Evolutionary conservation across 2,329 filamentous ascomycete species (phyloP).

Genomic region (Aspergillus novoparasiticus): DNA sequence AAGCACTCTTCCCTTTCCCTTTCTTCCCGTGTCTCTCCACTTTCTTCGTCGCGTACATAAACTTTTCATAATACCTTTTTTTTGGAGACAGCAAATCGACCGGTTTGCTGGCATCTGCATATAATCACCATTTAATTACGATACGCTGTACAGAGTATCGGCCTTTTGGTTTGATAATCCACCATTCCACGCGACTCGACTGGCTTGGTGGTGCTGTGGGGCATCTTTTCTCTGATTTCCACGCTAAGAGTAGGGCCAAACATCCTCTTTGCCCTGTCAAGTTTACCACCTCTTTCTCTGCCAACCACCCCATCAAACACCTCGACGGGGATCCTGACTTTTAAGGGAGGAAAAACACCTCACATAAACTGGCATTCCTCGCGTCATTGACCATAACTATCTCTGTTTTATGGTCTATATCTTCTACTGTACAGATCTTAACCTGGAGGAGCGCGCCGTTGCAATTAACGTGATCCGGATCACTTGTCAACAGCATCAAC

Average conservation of each 20-base stretch:
- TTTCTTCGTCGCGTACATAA: constrained; percentile 1
- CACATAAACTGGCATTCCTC: constrained; percentile 19
- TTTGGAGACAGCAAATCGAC: background rate
- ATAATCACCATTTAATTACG: constrained; percentile 7
- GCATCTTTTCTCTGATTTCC: constrained; percentile 37
- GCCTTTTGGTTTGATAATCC: constrained; percentile 14
- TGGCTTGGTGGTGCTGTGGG: constrained; percentile 36
- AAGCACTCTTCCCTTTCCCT: constrained; percentile 10
- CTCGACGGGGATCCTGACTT: constrained; percentile 11
- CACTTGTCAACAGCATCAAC: constrained; percentile 35
- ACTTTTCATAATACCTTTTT: background rate
- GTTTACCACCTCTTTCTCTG: constrained; percentile 34
- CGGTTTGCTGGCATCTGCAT: background rate
- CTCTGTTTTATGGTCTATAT: background rate
- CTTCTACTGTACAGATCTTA: constrained; percentile 4
- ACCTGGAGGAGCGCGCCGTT: constrained; percentile 14
- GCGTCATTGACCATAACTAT: constrained; percentile 19
- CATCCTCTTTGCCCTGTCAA: constrained; percentile 43
- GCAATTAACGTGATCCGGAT: constrained; percentile 24
- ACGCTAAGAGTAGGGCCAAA: constrained; percentile 47
- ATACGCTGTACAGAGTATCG: constrained; percentile 13
- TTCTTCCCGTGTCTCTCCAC: constrained; percentile 8
- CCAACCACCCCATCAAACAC: constrained; percentile 20
- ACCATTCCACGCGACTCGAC: constrained; percentile 31
- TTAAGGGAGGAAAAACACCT: background rate